A percentile compares a stretch with the other conserved stretches of the same genome.
Conservation (phyloP, 345 rosid genomes). For the Cochlearia excelsa region DNA sequence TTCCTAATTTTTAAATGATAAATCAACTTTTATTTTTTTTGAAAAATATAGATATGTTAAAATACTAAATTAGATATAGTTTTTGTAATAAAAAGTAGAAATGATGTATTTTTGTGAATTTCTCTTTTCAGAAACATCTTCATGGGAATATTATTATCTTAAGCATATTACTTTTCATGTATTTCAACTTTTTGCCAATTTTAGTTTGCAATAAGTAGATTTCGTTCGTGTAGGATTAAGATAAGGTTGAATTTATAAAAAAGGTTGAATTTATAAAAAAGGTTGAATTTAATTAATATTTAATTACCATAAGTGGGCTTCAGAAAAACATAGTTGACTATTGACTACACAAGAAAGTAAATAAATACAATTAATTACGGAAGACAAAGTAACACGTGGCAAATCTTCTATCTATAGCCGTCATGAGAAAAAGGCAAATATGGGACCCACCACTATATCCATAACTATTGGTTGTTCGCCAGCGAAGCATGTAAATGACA, state of each 20-base stretch:
- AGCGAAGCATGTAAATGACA: constrained; percentile 14
- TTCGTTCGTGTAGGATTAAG: constrained; percentile 20
- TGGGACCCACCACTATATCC: constrained; percentile 25
- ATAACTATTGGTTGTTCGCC: constrained; percentile 34
- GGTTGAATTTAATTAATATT: constrained; percentile 1
- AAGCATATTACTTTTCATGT: too few relatives aligned
- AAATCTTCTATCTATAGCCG: constrained; percentile 31
- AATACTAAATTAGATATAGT: too few relatives aligned
- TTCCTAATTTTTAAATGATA: too few relatives aligned
- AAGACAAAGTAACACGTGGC: constrained; percentile 26
- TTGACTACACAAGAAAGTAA: constrained; percentile 9
- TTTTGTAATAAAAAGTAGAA: too few relatives aligned
- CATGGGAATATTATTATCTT: too few relatives aligned
- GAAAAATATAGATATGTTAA: too few relatives aligned
- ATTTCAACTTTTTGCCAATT: too few relatives aligned
- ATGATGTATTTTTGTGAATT: too few relatives aligned
- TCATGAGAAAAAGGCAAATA: constrained; percentile 15
- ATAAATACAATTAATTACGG: neutral
- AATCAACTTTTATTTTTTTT: too few relatives aligned
- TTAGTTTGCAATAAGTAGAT: neutral
- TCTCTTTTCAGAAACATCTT: too few relatives aligned
- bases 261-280: too few relatives aligned
- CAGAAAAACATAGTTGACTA: constrained; percentile 23
- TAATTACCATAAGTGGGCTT: constrained; percentile 19
- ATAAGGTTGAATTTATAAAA: constrained; percentile 11